Evolutionary conservation across 305 asterid species (phyloP).

Genomic region (Plantago rigida): DNA sequence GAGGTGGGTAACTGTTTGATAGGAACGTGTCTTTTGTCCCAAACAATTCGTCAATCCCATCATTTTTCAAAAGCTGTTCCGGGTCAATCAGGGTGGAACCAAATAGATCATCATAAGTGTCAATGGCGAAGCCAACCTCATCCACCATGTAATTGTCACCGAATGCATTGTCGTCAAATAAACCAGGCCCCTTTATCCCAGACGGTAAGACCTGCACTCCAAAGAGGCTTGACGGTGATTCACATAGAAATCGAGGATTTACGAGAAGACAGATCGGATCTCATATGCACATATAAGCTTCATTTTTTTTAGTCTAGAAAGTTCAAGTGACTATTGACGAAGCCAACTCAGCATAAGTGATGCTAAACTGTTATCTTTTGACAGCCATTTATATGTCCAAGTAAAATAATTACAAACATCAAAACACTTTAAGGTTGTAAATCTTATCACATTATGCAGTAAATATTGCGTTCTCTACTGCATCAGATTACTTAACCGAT

Average conservation of each 20-base stretch:
- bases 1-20: constrained; percentile 34
- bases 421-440: no score
- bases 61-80: constrained; percentile 35
- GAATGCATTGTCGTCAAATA: constrained; percentile 32
- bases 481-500: no score
- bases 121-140: constrained; percentile 44
- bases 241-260: constrained; percentile 5
- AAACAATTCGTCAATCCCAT: constrained; percentile 41
- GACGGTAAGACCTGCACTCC: constrained; percentile 35
- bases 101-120: constrained; percentile 48
- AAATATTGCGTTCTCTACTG: no score
- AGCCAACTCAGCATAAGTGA: no score
- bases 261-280: background rate
- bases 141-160: constrained; percentile 45
- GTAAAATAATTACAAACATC: no score
- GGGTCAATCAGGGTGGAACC: constrained; percentile 38
- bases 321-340: no score
- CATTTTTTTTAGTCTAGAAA: background rate
- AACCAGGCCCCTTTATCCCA: constrained; percentile 31
- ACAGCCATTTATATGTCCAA: no score
- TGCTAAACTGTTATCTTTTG: no score
- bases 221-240: constrained; percentile 7
- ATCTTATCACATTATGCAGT: no score
- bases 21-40: constrained; percentile 38
- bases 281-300: background rate